Base-by-base conservation (phyloP, 2,329 filamentous ascomycete genomes). In the Arthrinium puccinioides region DNA sequence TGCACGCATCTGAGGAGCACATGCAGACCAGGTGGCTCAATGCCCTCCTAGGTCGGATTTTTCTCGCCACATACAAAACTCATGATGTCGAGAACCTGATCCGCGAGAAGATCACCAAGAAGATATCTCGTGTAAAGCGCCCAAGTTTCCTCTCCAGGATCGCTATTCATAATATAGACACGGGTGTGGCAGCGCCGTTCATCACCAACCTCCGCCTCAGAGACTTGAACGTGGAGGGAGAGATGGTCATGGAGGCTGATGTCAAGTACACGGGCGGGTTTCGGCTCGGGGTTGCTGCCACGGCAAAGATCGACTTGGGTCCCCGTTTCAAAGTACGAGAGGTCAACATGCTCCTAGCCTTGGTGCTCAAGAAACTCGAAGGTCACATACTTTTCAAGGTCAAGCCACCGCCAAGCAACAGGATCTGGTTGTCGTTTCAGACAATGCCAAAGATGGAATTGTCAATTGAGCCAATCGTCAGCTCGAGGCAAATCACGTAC, bases 351-450 rank as follows among this genome's bases (percentile, higher is more conserved):
- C 74, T 96, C 9, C 72, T 98, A 24, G 87, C 92, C 4, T 86
- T 88, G 4, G 83, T 92, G 1, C 60, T 96, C 39, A 89, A 86
- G 56, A 85, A 82, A 49, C 67, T 97, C 2, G 86, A 94, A 51
- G 92, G 92, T 0, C 90, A 94, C 51, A 63, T 86, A 31, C 64
- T 95, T 21, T 71, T 96, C 52, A 84, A 87, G 52, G 81, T 97
- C 59, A 98, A 98, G 59, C 87, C 92, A 6, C 87, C 90, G 13
- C 92, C 92, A 1, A 96, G 88, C 60, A 98, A 98, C 57, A 79
- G 92, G 27, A 60, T 95, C n/a, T 98, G 92, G 92, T 78, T 97
- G 48, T 83, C 88, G 1, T 98, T 98, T 55, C 86, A 94, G 56
- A 79, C 79, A n/a, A 86, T 88, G 72, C 92, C 92, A 14, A 89